Conservation (phyloP, 768 basidiomycete genomes). For the Dictyophora rubrovolvata region DNA sequence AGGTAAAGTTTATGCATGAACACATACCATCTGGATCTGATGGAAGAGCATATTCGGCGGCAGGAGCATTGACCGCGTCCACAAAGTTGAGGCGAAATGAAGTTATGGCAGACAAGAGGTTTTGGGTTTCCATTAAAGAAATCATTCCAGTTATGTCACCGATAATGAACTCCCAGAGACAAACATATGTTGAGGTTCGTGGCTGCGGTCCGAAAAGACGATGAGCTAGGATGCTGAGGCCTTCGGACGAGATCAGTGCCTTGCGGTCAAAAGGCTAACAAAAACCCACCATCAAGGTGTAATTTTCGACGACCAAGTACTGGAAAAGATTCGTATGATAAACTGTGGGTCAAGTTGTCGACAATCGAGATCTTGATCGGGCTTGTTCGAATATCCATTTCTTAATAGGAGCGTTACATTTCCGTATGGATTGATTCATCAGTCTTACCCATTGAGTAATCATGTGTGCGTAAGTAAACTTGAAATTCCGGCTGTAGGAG, state of each 20-base stretch:
- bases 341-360: constrained; percentile 24
- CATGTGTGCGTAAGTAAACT: constrained; percentile 68
- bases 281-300: constrained; percentile 24
- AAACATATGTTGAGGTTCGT: constrained; percentile 74
- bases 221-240: constrained; percentile 70
- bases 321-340: constrained; percentile 12
- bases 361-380: constrained; percentile 46
- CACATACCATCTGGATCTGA: constrained; percentile 69
- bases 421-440: not conserved
- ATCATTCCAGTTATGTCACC: constrained; percentile 50
- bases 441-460: constrained; percentile 74
- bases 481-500: constrained; percentile 60
- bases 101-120: constrained; percentile 41
- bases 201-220: constrained; percentile 88
- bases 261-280: constrained; percentile 17
- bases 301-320: constrained; percentile 15
- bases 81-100: constrained; percentile 61
- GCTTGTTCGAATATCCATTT: constrained; percentile 68
- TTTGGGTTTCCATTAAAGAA: constrained; percentile 41
- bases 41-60: constrained; percentile 49
- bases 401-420: constrained; percentile 27
- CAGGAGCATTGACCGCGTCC: constrained; percentile 75
- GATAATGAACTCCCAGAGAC: constrained; percentile 83
- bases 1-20: not conserved
- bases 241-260: constrained; percentile 26